A percentile compares a stretch with the other conserved stretches of the same genome.
These are phyloP conservation scores for Erysimum cheiranthoides DNA, from an alignment of 345 rosid genomes.

Conservation along the genomic window DNA sequence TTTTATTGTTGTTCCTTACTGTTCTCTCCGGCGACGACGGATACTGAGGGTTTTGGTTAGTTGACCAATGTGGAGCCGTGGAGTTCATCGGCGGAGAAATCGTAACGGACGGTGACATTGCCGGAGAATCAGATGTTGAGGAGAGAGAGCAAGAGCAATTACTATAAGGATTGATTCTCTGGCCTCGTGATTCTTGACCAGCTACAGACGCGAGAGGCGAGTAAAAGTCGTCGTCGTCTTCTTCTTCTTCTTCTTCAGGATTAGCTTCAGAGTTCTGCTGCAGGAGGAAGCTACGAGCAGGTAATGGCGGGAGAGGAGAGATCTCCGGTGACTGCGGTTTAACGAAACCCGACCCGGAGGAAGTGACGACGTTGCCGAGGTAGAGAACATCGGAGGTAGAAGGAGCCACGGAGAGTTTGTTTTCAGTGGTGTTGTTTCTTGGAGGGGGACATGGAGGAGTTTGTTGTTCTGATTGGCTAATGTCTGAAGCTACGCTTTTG, in stretches of 20 bases:
- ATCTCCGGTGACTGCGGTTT: conserved; percentile 91
- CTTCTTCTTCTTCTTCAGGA: conserved; percentile 18
- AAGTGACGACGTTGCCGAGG: conserved; percentile 65
- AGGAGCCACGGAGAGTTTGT: conserved; percentile 56
- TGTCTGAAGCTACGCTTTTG: conserved; percentile 47
- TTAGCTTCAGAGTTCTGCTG: conserved; percentile 56
- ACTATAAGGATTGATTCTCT: conserved; percentile 54
- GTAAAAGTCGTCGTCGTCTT: conserved; percentile 71
- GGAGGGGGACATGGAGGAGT: conserved; percentile 42
- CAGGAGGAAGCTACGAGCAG: conserved; percentile 51
- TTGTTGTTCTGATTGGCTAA: conserved; percentile 28
- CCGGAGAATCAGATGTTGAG: conserved; percentile 69
- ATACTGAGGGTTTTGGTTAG: conserved; percentile 37
- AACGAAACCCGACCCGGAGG: conserved; percentile 49
- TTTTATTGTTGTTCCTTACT: conserved; percentile 37
- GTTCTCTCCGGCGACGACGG: conserved; percentile 48
- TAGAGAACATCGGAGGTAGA: conserved; percentile 78
- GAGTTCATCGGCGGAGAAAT: conserved; percentile 68
- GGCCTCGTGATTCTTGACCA: conserved; percentile 58
- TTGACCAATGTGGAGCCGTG: conserved; percentile 44
- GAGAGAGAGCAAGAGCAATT: conserved; percentile 56
- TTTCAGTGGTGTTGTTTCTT: conserved; percentile 35
- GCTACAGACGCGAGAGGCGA: conserved; percentile 82
- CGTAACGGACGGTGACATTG: conserved; percentile 69
- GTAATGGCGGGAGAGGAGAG: conserved; percentile 88